These are phyloP conservation scores for Lizonia empirigonia DNA, from an alignment of 2,329 filamentous ascomycete genomes.

Conservation along the genomic window DNA sequence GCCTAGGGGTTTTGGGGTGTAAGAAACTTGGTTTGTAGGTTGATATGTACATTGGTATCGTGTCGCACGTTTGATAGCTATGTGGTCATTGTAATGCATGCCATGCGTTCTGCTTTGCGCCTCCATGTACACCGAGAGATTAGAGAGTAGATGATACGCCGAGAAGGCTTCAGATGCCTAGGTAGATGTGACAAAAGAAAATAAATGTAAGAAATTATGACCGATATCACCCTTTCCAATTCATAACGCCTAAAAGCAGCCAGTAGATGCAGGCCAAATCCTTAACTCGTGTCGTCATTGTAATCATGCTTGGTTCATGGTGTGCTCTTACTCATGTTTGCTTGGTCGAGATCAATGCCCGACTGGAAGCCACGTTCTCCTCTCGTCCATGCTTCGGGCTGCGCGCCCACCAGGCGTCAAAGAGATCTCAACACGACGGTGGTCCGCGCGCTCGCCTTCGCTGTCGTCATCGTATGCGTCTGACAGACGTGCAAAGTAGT, in stretches of 20 bases:
- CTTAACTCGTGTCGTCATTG: conserved; percentile 25
- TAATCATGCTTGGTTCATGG: conserved; percentile 1
- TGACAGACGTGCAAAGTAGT: conserved; percentile 84
- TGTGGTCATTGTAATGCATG: conserved; percentile 6
- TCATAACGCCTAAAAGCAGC: conserved; percentile 3
- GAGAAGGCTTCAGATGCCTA: conserved; percentile 2
- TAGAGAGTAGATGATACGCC: background rate
- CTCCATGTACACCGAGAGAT: conserved; percentile 6
- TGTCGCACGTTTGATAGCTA: conserved; percentile 9
- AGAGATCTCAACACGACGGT: conserved; percentile 60
- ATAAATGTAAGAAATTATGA: conserved; percentile 14
- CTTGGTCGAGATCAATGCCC: conserved; percentile 33
- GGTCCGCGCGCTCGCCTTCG: conserved; percentile 51
- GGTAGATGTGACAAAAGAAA: conserved; percentile 12
- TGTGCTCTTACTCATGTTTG: background rate
- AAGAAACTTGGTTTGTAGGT: background rate
- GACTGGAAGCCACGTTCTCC: conserved; percentile 60
- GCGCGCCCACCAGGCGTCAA: conserved; percentile 67
- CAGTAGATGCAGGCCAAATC: conserved; percentile 7
- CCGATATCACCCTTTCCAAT: background rate
- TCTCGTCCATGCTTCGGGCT: conserved; percentile 68
- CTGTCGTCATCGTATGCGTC: conserved; percentile 67
- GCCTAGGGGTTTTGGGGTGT: background rate
- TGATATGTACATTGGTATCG: conserved; percentile 17
- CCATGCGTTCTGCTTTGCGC: conserved; percentile 3